Evolutionary conservation across 2,329 filamentous ascomycete species (phyloP).

Genomic region (Botrytis porri): DNA sequence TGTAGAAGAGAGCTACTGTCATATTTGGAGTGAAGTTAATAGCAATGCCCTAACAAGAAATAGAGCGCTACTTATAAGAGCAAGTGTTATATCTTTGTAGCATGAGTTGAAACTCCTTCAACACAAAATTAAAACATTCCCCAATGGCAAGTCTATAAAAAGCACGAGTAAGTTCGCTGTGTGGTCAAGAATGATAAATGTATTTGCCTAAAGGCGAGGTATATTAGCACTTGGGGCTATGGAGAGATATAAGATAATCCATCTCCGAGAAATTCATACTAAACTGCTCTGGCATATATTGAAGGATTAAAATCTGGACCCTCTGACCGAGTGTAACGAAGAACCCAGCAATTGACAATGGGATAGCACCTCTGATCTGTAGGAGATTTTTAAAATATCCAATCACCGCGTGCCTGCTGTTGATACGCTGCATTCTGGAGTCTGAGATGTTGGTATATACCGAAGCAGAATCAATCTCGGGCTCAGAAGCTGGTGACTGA

Average conservation of each 20-base stretch:
- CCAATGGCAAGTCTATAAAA: neutral
- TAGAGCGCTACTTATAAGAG: too few relatives aligned
- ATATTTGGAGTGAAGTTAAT: too few relatives aligned
- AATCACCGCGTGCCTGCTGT: neutral
- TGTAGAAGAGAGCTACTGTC: too few relatives aligned
- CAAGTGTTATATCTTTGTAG: too few relatives aligned
- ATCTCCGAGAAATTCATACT: neutral
- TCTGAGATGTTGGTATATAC: neutral
- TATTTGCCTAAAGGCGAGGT: neutral
- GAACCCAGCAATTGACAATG: neutral
- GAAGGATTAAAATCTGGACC: neutral
- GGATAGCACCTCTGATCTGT: neutral
- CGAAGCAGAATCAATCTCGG: neutral
- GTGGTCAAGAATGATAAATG: neutral
- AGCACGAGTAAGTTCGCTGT: neutral
- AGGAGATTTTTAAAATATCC: neutral
- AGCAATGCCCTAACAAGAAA: too few relatives aligned
- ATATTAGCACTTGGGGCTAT: neutral
- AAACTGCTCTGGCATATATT: neutral
- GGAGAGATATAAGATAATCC: neutral
- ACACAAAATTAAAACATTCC: too few relatives aligned
- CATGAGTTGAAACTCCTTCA: too few relatives aligned
- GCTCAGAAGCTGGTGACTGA: neutral
- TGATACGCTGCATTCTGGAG: neutral
- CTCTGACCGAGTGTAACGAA: neutral